These are phyloP conservation scores for Yamadazyma pseudoaaseri DNA, from an alignment of 1,139 yeast genomes.

Conservation along the genomic window DNA sequence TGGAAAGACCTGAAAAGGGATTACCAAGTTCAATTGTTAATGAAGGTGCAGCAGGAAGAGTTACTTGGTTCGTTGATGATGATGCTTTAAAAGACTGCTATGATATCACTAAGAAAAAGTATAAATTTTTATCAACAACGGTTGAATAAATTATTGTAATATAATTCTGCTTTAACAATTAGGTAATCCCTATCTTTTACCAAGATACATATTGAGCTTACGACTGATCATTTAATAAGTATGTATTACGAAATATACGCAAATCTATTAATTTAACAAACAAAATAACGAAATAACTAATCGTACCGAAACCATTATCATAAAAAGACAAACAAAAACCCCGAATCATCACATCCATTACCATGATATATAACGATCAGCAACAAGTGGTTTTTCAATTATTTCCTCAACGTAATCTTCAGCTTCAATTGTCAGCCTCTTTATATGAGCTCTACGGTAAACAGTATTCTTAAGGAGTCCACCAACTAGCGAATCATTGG, in stretches of 20 bases:
- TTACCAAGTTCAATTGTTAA: conserved; percentile 92
- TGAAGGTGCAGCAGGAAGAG: conserved; percentile 95
- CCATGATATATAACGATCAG: background rate
- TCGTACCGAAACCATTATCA: no score
- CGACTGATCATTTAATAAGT: conserved; percentile 1
- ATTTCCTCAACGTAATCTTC: background rate
- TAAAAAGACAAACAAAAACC: no score
- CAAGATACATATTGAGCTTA: background rate
- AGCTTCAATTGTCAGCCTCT: no score
- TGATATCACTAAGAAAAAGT: conserved; percentile 70
- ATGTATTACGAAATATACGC: background rate
- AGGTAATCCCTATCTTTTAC: no score
- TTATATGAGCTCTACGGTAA: background rate
- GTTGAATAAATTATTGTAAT: no score
- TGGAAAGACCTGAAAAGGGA: conserved; percentile 98
- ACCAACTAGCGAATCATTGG: conserved; percentile 1
- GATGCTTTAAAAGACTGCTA: conserved; percentile 87
- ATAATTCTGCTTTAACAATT: no score
- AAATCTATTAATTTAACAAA: no score
- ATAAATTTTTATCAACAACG: conserved; percentile 50
- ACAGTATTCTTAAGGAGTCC: background rate
- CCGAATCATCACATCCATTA: background rate
- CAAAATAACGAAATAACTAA: no score
- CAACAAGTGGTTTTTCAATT: background rate
- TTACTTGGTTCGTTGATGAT: conserved; percentile 96